phyloP scores from a whole-genome alignment of 2,329 filamentous ascomycete genomes.

The Nigrospora sphaerica region DNA sequence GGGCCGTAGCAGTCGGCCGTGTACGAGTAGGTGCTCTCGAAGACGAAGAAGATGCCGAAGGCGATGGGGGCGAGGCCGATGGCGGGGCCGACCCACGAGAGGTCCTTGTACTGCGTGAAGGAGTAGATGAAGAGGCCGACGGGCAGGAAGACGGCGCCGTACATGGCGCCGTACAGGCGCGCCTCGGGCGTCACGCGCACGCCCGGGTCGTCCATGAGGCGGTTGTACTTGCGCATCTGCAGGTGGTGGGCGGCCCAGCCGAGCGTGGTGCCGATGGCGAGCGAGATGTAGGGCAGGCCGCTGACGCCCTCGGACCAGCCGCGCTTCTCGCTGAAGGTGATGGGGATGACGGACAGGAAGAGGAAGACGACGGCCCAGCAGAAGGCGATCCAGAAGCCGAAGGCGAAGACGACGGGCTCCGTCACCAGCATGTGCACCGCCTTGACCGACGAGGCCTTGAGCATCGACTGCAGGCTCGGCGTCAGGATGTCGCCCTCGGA shows the following conservation, averaged over 20 bases:
- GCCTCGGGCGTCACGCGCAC: constrained; percentile 31
- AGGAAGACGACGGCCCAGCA: constrained; percentile 47
- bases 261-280: constrained; percentile 39
- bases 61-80: constrained; percentile 42
- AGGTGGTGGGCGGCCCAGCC: constrained; percentile 41
- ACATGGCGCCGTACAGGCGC: constrained; percentile 42
- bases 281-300: constrained; percentile 43
- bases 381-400: constrained; percentile 42
- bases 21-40: constrained; percentile 33
- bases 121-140: constrained; percentile 45
- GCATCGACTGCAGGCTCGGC: constrained; percentile 35
- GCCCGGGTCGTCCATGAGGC: constrained; percentile 25
- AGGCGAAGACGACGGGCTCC: constrained; percentile 12
- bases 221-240: constrained; percentile 42
- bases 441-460: constrained; percentile 42
- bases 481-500: constrained; percentile 43
- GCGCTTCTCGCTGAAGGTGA: constrained; percentile 42
- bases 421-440: constrained; percentile 20
- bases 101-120: constrained; percentile 42
- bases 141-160: constrained; percentile 37
- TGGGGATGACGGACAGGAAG: constrained; percentile 43
- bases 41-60: constrained; percentile 44
- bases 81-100: constrained; percentile 40
- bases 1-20: constrained; percentile 46
- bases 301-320: constrained; percentile 42